Base-by-base conservation (phyloP, 2,329 filamentous ascomycete genomes). In the Amphichorda felina region DNA sequence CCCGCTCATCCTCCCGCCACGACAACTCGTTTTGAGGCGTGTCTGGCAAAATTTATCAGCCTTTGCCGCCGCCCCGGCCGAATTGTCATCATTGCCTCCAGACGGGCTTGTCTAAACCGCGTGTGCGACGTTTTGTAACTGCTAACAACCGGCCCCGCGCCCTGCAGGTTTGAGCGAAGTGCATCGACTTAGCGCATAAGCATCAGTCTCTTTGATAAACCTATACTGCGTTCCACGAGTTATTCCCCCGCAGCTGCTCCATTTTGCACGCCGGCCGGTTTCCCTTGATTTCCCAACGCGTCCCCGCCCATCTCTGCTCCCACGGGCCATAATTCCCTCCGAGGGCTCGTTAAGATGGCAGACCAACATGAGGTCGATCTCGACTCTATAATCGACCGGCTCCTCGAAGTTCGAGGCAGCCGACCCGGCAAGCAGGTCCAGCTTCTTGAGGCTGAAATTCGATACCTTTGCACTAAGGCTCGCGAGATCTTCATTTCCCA, bases 401-500 rank as follows among this genome's bases (percentile, higher is more conserved):
- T 98, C 56, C 74, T 96, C 57, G 91, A 98, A 68, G 91, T 96
- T 58, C 82, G 91, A 66, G 91, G 89, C 59, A 95, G 88, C 73
- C 81, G 91, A 56, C 91, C 91, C 39, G 91, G 91, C 53, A 98
- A 98, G 72, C 91, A 96, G 67, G 91, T 98, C 38, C 89, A 96
- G 68, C 76, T 98, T 48, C 72, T 94, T 47, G 91, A 98, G 64
- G 79, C 85, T 42, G 91, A 96, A 68, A 98, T 98, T 50, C 82
- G 89, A 57, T 94, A 79, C 64, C 77, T 98, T 46, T 98, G 91
- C 76, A 95, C 89, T 59, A 96, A 96, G 71, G 88, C 89, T 44
- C 82, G 91, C 47, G 91, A 98, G 70, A 96, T 98, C 54, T 96
- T 98, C 72, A 96, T 98, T 63, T 95, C 88, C 43, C 91, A 98